Evolutionary conservation across 2,329 filamentous ascomycete genomes (phyloP), one percentile per base, ranked within the genome.

Genomic region (Penicillium sp.): DNA sequence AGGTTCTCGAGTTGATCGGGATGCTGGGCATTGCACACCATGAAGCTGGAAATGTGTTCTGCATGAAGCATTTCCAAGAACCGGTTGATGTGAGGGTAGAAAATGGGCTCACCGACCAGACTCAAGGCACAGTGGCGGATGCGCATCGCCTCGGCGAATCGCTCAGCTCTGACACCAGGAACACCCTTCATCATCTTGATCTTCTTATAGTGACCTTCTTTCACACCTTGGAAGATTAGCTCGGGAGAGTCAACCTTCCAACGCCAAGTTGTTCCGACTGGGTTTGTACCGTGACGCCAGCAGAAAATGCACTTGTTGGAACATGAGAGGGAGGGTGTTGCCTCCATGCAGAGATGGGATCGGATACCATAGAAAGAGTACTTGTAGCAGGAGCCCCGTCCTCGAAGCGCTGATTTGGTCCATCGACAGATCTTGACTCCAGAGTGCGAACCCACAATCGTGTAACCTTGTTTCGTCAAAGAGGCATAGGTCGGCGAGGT

Each of bases 281-380:
- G 93, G 72, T 98, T 99, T 0, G 95, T 98, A 52, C 93, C 95
- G 71, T 98, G 95, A 7, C 95, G 88, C 95, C 93, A 99, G 82
- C 93, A 99, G 75, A 98, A 99, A 63, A 99, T 91, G 74, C 95
- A 98, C 75, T 99, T 98, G 80, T 98, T 98, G 61, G 90, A 95
- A 81, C 93, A 99, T 10, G 91, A 96, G 4, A 99, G 84, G 0
- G 93, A 96, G 0, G 93, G 93, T 0, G 93, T 98, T 2, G 93
- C 93, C 77, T 99, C 93, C 95, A 99, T 99, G 76, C 93, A 99
- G 60, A 96, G 89, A 71, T 99, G 95, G 0, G 93, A 97, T 63
- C 90, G 86, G 74, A 99, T 99, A 48, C 93, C 93, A 75, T 99
- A 99, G 75, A 99, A 96, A 0, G 91, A 96, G 75, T 87, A 97